phyloP scores from a whole-genome alignment of 805 yeast genomes.

The Starmerella potacharoeniae region DNA sequence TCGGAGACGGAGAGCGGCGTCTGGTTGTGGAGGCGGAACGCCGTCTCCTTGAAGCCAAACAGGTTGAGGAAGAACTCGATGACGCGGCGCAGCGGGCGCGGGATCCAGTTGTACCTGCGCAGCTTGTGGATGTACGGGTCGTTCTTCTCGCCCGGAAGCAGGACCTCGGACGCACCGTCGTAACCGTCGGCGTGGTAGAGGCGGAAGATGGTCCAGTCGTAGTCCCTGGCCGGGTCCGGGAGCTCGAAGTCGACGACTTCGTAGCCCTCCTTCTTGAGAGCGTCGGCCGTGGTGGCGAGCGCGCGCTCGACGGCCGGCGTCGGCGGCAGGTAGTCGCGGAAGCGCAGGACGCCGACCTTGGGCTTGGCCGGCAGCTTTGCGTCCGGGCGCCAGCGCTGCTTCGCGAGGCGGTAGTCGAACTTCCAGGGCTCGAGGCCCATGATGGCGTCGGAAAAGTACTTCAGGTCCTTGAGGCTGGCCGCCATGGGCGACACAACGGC shows the following conservation, averaged over 20 bases:
- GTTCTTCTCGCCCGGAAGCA: slow-evolving; percentile 28
- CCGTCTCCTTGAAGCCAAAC: slow-evolving; percentile 31
- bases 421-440: slow-evolving; percentile 46
- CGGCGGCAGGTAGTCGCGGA: slow-evolving; percentile 41
- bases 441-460: slow-evolving; percentile 37
- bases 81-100: slow-evolving; percentile 28
- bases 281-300: slow-evolving; percentile 31
- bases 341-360: slow-evolving; percentile 39
- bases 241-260: slow-evolving; percentile 37
- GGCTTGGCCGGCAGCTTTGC: slow-evolving; percentile 33
- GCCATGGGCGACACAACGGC: slow-evolving; percentile 32
- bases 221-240: slow-evolving; percentile 41
- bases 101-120: slow-evolving; percentile 26
- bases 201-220: slow-evolving; percentile 47
- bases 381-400: slow-evolving; percentile 41
- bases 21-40: slow-evolving; percentile 28
- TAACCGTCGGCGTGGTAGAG: slow-evolving; percentile 39
- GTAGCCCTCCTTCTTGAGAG: slow-evolving; percentile 37
- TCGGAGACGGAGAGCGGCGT: slow-evolving; percentile 27
- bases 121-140: slow-evolving; percentile 31
- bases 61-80: slow-evolving; percentile 31
- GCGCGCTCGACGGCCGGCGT: slow-evolving; percentile 39
- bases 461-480: slow-evolving; percentile 39
- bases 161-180: slow-evolving; percentile 22
- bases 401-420: slow-evolving; percentile 34